These are phyloP conservation scores for Pugionium dolabratum DNA, from an alignment of 345 rosid genomes.

Conservation along the genomic window DNA sequence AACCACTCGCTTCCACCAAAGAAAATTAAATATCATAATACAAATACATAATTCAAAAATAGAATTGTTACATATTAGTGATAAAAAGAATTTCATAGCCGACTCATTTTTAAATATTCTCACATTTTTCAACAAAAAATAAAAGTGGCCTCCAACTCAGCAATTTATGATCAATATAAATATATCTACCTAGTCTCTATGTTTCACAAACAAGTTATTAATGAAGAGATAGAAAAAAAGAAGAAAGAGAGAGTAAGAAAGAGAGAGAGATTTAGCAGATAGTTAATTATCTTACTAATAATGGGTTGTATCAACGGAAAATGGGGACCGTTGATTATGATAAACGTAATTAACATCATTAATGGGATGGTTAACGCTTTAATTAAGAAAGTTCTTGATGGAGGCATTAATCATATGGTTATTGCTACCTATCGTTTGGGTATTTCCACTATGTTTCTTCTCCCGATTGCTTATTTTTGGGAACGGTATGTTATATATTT, in stretches of 20 bases:
- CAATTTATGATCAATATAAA: slow-evolving; percentile 10
- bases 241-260: not conserved
- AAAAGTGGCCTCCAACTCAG: slow-evolving; percentile 12
- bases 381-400: slow-evolving; percentile 58
- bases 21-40: slow-evolving; percentile 1
- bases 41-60: not conserved
- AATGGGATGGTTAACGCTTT: slow-evolving; percentile 53
- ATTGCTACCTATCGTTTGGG: slow-evolving; percentile 58
- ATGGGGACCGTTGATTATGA: slow-evolving; percentile 51
- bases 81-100: not conserved
- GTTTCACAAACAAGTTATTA: slow-evolving; percentile 21
- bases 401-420: slow-evolving; percentile 57
- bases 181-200: slow-evolving; percentile 4
- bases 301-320: slow-evolving; percentile 39
- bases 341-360: slow-evolving; percentile 38
- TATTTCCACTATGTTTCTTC: slow-evolving; percentile 52
- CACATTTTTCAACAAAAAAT: not conserved
- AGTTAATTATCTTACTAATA: not conserved
- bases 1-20: slow-evolving; percentile 3
- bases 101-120: slow-evolving; percentile 1
- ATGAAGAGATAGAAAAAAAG: slow-evolving; percentile 1
- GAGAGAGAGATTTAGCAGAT: not conserved
- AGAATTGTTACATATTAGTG: not conserved
- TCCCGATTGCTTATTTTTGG: slow-evolving; percentile 57
- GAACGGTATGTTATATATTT: slow-evolving; percentile 49